Percentiles rank a stretch among this genome's conserved stretches.
Conservation (phyloP, 495 filamentous ascomycete genomes). For the Wilcoxina mikolae region DNA sequence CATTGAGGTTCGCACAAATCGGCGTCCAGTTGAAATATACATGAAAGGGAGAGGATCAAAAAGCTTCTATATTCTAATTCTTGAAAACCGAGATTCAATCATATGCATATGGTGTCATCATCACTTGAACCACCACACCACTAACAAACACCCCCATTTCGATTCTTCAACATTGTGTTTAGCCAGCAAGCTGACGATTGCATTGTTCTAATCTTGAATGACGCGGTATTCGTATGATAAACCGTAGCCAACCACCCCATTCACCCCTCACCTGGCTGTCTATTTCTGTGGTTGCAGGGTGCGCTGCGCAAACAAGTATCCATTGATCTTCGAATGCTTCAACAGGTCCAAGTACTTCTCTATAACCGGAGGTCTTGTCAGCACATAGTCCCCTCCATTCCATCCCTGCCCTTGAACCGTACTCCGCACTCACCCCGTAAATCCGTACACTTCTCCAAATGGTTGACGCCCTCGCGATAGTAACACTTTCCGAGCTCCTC, state of each 20-base stretch:
- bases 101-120: too few species aligned
- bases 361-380: slow-evolving; percentile 29
- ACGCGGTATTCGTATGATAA: slow-evolving; percentile 10
- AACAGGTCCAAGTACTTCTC: slow-evolving; percentile 89
- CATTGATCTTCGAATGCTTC: slow-evolving; percentile 67
- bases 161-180: too few species aligned
- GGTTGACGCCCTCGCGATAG: slow-evolving; percentile 83
- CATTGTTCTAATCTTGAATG: neutral
- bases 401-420: neutral
- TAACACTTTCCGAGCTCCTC: slow-evolving; percentile 97
- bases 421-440: slow-evolving; percentile 58
- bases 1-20: neutral
- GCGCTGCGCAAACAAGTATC: slow-evolving; percentile 84
- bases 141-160: too few species aligned
- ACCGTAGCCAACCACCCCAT: slow-evolving; percentile 4
- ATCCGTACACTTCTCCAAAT: slow-evolving; percentile 87
- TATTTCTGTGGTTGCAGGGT: slow-evolving; percentile 41
- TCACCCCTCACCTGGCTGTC: neutral
- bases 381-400: neutral
- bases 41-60: neutral
- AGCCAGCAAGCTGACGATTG: too few species aligned
- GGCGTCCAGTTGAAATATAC: neutral
- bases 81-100: neutral
- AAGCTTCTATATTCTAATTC: neutral
- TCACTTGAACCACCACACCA: too few species aligned